Conservation (phyloP, 306 rosid species). For the Delonix regia region DNA sequence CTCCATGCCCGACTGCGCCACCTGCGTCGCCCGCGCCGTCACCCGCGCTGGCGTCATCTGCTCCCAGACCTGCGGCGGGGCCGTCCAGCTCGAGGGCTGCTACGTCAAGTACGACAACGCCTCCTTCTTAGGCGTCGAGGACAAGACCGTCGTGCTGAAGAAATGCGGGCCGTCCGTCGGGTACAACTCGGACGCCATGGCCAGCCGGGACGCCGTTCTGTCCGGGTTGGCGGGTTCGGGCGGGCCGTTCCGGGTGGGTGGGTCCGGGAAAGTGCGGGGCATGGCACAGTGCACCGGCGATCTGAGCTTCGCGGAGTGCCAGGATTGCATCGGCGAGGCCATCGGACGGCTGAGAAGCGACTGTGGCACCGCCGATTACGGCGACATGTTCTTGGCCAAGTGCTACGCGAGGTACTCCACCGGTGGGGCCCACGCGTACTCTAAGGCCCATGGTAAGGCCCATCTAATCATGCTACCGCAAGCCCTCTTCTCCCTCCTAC, state of each 20-base stretch:
- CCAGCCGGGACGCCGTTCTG: conserved; percentile 60
- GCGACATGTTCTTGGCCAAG: conserved; percentile 79
- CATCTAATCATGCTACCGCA: background rate
- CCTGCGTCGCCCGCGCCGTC: conserved; percentile 62
- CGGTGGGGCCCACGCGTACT: conserved; percentile 47
- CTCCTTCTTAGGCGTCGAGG: conserved; percentile 71
- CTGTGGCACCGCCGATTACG: conserved; percentile 60
- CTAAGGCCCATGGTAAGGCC: conserved; percentile 61
- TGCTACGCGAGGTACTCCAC: conserved; percentile 75
- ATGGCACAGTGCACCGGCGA: conserved; percentile 79
- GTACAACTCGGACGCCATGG: conserved; percentile 47
- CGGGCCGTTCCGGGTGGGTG: conserved; percentile 69
- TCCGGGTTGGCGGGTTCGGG: conserved; percentile 49
- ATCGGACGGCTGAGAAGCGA: conserved; percentile 67
- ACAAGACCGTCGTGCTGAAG: conserved; percentile 73
- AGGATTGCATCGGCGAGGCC: conserved; percentile 70
- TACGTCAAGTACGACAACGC: conserved; percentile 82
- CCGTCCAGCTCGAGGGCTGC: conserved; percentile 81
- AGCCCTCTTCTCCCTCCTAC: background rate
- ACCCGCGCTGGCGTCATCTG: conserved; percentile 57
- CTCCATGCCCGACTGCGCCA: conserved; percentile 83
- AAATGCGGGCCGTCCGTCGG: conserved; percentile 80
- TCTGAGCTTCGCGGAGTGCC: conserved; percentile 64
- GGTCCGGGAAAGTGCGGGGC: conserved; percentile 67
- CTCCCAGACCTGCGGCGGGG: conserved; percentile 62